Conservation (phyloP, 2,329 filamentous ascomycete species). For the Diplodia seriata region DNA sequence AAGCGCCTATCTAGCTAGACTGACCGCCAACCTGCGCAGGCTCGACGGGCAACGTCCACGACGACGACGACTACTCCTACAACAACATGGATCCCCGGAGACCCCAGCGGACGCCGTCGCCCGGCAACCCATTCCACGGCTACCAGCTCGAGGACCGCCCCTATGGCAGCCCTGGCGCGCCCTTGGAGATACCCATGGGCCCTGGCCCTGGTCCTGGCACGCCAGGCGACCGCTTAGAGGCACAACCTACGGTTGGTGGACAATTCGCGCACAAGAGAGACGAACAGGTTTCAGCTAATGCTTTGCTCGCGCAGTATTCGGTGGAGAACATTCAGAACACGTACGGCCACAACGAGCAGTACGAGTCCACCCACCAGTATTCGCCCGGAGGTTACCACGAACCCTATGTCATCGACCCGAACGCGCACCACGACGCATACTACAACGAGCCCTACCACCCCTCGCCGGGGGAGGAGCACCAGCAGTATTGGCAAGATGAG, state of each 20-base stretch:
- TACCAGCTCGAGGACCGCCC: constrained; percentile 85
- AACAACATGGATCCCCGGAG: constrained; percentile 60
- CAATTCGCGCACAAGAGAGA: neutral
- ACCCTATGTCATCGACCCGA: constrained; percentile 70
- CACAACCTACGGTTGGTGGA: constrained; percentile 80
- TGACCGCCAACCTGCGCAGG: constrained; percentile 26
- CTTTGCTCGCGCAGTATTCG: constrained; percentile 62
- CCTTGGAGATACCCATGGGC: constrained; percentile 74
- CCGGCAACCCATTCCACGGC: constrained; percentile 74
- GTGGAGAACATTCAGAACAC: constrained; percentile 71
- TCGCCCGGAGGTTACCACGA: constrained; percentile 57
- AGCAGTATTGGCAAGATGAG: constrained; percentile 67
- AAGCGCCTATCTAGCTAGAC: constrained; percentile 26
- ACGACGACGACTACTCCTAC: constrained; percentile 34
- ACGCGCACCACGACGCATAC: constrained; percentile 87
- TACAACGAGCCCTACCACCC: constrained; percentile 84
- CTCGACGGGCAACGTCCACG: constrained; percentile 30
- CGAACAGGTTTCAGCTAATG: constrained; percentile 33
- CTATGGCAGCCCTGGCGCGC: constrained; percentile 58
- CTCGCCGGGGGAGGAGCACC: constrained; percentile 63
- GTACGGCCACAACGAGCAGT: constrained; percentile 68
- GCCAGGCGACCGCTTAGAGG: constrained; percentile 76
- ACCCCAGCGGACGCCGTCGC: constrained; percentile 72
- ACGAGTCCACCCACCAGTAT: constrained; percentile 58
- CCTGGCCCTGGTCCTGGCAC: constrained; percentile 60